Percentiles rank a stretch among this genome's conserved stretches.
Conservation (phyloP, 768 basidiomycete species). For the Mycena galopus region DNA sequence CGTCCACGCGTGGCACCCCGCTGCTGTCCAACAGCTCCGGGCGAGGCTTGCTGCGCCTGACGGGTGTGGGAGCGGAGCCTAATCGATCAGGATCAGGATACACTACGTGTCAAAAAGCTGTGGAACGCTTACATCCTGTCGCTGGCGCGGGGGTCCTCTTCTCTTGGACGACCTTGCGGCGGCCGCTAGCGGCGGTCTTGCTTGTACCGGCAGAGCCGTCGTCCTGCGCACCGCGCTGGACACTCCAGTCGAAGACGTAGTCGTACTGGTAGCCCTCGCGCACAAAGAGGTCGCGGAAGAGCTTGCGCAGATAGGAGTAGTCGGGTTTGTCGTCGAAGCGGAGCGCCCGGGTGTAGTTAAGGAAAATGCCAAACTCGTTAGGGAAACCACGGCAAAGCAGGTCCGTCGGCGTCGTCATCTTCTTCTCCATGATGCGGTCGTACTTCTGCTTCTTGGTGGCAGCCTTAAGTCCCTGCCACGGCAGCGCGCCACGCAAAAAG, state of each 20-base stretch:
- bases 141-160: constrained; percentile 85
- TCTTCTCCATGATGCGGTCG: constrained; percentile 99
- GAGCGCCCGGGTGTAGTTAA: constrained; percentile 98
- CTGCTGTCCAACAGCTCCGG: constrained; percentile 63
- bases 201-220: constrained; percentile 71
- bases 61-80: constrained; percentile 93
- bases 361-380: constrained; percentile 98
- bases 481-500: constrained; percentile 97
- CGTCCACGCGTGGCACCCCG: constrained; percentile 56
- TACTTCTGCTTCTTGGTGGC: constrained; percentile 99
- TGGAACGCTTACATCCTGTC: constrained; percentile 80
- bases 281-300: constrained; percentile 98
- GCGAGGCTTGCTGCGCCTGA: constrained; percentile 76
- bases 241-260: constrained; percentile 99
- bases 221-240: constrained; percentile 81
- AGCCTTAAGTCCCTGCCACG: constrained; percentile 99
- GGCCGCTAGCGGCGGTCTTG: constrained; percentile 72
- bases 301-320: constrained; percentile 99
- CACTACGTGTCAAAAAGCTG: constrained; percentile 39
- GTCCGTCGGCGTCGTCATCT: constrained; percentile 99
- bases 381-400: constrained; percentile 99
- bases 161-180: constrained; percentile 87
- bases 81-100: constrained; percentile 19
- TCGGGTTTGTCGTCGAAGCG: constrained; percentile 99
- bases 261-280: constrained; percentile 99